Evolutionary conservation across 202 grass and related monocot species (phyloP).

Genomic region (Elaeis oleifera): DNA sequence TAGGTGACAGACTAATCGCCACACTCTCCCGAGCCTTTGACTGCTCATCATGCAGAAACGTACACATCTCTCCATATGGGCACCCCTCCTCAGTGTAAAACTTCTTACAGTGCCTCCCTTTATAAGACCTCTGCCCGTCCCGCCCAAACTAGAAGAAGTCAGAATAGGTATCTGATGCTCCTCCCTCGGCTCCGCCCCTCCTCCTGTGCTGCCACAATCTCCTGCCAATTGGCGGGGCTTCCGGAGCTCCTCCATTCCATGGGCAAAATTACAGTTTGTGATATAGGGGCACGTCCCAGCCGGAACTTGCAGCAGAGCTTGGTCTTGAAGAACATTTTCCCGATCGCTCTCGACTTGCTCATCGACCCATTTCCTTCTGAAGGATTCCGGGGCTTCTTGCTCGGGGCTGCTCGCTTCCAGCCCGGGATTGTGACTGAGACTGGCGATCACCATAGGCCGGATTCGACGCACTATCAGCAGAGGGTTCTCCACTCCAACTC

Average conservation of each 20-base stretch:
- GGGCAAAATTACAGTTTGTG: constrained; percentile 94
- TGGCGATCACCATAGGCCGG: constrained; percentile 34
- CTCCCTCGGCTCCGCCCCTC: constrained; percentile 54
- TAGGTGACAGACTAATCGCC: constrained; percentile 76
- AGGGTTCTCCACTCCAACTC: constrained; percentile 47
- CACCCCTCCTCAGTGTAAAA: constrained; percentile 98
- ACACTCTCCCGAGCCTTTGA: constrained; percentile 92
- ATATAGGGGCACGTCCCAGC: constrained; percentile 87
- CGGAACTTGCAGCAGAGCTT: constrained; percentile 97
- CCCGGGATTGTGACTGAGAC: constrained; percentile 54
- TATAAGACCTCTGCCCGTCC: constrained; percentile 62
- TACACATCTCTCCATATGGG: constrained; percentile 79
- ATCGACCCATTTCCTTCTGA: constrained; percentile 17
- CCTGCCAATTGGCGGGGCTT: constrained; percentile 98
- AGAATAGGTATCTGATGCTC: constrained; percentile 89
- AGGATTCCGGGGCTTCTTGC: constrained; percentile 51
- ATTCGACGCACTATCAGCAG: constrained; percentile 5
- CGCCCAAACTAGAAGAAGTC: constrained; percentile 38
- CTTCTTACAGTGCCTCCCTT: constrained; percentile 96
- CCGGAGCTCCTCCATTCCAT: constrained; percentile 96
- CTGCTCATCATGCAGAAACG: constrained; percentile 91
- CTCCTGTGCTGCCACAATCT: constrained; percentile 77
- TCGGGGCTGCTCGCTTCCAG: constrained; percentile 72
- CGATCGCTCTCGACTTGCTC: constrained; percentile 69
- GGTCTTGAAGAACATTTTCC: constrained; percentile 99